Evolutionary conservation across 148 eudicot genomes (phyloP), one percentile per base, ranked within the genome.

Genomic region (Oxyria digyna): DNA sequence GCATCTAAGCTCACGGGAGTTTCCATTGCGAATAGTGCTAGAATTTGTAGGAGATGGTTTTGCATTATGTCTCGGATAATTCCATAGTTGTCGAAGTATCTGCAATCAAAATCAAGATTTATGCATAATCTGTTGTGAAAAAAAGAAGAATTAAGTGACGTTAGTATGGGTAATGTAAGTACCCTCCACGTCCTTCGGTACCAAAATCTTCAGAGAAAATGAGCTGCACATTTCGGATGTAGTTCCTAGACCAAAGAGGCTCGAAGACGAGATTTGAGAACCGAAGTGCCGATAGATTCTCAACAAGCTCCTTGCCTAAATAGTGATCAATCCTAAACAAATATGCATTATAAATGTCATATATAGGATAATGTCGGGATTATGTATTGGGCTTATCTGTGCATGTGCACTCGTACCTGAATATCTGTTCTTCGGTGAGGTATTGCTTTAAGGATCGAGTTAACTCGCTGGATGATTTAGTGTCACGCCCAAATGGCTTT

Each of bases 1-100:
- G 87, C 97, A 74, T 91, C 96, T 80, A 91, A 79, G 83, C 89
- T 88, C 68, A 91, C 89, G 14, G 96, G 97, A 26, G 97, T 84
- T 76, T 91, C 97, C 97, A 91, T 91, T 3, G 97, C 97, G 74
- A 91, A 86, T 65, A 91, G 79, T n/a, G 97, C 81, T 54, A 91
- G 84, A 21, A 86, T 91, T 80, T 91, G 97, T 72, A 91, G 77
- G n/a, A 91, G 86, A 74, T 91, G 97, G 67, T 86, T 91, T 78
- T 91, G 97, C 87, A 91, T 86, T 57, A 91, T 86, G 72, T 91
- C 97, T 32, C 97, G 83, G 72, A 91, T 87, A 27, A 91, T 91
- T 72, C 97, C 97, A 35, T 91, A 88, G 64, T 77, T 73, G 77
- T 91, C 88, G 57, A 87, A 85, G 81, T 91, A 91, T 57, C 96